These are phyloP conservation scores for Gyromitra esculenta DNA, from an alignment of 2,329 filamentous ascomycete genomes.

Conservation along the genomic window DNA sequence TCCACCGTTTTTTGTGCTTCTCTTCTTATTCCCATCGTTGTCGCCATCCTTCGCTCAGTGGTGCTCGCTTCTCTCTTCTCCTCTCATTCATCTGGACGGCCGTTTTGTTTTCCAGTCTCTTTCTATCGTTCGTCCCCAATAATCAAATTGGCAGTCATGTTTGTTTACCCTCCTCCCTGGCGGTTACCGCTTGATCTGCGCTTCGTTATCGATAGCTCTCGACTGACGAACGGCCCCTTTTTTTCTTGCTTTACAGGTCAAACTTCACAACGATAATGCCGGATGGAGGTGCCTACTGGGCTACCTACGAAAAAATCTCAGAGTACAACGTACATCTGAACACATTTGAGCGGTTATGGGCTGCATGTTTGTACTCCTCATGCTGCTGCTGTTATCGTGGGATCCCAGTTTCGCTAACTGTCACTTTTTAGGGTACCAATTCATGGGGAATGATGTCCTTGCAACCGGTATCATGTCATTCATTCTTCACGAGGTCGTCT, in stretches of 20 bases:
- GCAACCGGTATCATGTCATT: slow-evolving; percentile 97
- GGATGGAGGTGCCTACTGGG: slow-evolving; percentile 70
- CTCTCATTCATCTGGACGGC: neutral
- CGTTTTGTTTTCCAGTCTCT: slow-evolving; percentile 20
- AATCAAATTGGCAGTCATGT: slow-evolving; percentile 31
- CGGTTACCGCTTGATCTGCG: neutral
- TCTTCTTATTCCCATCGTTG: slow-evolving; percentile 20
- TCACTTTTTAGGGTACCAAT: slow-evolving; percentile 77
- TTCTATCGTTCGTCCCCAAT: neutral
- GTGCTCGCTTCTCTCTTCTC: slow-evolving; percentile 1
- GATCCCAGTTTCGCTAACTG: slow-evolving; percentile 42
- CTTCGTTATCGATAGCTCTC: slow-evolving; percentile 16
- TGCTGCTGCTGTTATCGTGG: slow-evolving; percentile 4
- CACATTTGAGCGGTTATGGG: slow-evolving; percentile 87
- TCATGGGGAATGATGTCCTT: slow-evolving; percentile 96
- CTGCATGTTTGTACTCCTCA: slow-evolving; percentile 65
- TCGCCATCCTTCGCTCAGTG: slow-evolving; percentile 19
- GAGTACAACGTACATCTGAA: slow-evolving; percentile 86
- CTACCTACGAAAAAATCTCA: slow-evolving; percentile 71
- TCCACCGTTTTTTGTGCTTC: slow-evolving; percentile 23
- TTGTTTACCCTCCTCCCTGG: slow-evolving; percentile 29
- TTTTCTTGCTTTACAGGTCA: slow-evolving; percentile 54
- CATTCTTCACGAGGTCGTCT: slow-evolving; percentile 89
- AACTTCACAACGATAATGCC: slow-evolving; percentile 64
- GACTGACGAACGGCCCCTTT: slow-evolving; percentile 26